Percentiles rank a stretch among this genome's conserved stretches.
Conservation (phyloP, 148 eudicot species). For the Rhododendron vialii region DNA sequence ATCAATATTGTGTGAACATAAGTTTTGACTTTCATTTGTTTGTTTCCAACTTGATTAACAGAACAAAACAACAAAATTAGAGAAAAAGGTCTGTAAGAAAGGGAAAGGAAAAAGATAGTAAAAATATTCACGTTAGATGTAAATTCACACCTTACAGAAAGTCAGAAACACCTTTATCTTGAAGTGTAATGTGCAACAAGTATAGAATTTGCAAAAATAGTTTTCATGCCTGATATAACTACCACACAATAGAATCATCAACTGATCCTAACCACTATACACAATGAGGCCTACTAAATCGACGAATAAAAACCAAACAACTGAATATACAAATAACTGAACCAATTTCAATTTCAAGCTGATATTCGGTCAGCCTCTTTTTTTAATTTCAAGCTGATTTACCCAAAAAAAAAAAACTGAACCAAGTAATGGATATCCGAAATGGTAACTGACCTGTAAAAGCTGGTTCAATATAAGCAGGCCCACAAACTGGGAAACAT, state of each 20-base stretch:
- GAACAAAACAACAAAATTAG: not conserved
- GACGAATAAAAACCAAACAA: too few species aligned
- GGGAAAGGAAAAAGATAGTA: not conserved
- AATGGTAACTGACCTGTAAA: conserved; percentile 15
- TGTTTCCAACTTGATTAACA: not conserved
- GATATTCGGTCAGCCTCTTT: too few species aligned
- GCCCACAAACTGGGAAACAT: conserved; percentile 25
- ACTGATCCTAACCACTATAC: not conserved
- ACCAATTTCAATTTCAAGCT: too few species aligned
- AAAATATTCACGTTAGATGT: not conserved
- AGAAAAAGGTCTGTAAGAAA: not conserved
- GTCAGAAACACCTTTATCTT: not conserved
- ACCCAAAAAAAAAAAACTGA: not conserved
- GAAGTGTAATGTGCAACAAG: not conserved
- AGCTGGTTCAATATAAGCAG: conserved; percentile 12
- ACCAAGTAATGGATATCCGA: not conserved
- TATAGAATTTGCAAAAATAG: not conserved
- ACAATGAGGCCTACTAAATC: not conserved
- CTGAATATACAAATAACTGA: too few species aligned
- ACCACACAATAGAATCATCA: not conserved
- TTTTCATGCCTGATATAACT: not conserved
- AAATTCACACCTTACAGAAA: not conserved
- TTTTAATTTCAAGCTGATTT: too few species aligned
- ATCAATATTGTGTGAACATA: not conserved
- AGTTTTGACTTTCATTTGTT: not conserved